Evolutionary conservation across 148 eudicot species (phyloP).

Genomic region (Polygonum maritimum): DNA sequence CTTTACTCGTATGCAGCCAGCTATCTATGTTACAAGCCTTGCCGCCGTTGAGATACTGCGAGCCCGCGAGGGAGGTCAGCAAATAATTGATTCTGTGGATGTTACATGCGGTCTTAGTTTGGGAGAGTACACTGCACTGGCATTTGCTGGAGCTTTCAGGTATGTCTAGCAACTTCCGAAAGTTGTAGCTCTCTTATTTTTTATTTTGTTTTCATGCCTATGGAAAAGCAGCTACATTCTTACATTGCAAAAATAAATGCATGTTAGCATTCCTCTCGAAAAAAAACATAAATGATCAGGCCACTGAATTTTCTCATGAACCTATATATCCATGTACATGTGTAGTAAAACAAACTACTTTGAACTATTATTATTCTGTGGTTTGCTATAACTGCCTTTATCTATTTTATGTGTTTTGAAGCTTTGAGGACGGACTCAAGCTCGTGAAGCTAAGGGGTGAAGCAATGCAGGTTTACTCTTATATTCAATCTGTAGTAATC

Average conservation of each 20-base stretch:
- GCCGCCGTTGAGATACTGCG: slow-evolving; percentile 92
- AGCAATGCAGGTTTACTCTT: slow-evolving; percentile 69
- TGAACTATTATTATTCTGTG: background rate
- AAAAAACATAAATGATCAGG: background rate
- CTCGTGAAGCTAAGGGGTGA: slow-evolving; percentile 90
- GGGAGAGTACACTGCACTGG: slow-evolving; percentile 97
- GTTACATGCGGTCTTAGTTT: slow-evolving; percentile 93
- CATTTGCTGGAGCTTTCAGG: slow-evolving; percentile 97
- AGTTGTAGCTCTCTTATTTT: background rate
- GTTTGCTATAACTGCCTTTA: background rate
- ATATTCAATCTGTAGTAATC: background rate
- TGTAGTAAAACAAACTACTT: background rate
- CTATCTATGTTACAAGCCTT: slow-evolving; percentile 83
- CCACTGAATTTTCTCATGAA: background rate
- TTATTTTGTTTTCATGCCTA: background rate
- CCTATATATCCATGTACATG: background rate
- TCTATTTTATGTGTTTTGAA: slow-evolving; percentile 13
- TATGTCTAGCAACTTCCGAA: slow-evolving; percentile 16
- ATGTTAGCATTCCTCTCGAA: background rate
- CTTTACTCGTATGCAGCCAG: slow-evolving; percentile 51
- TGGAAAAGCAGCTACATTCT: background rate
- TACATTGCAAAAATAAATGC: background rate
- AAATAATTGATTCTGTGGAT: slow-evolving; percentile 83
- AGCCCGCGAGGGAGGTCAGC: slow-evolving; percentile 91
- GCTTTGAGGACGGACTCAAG: slow-evolving; percentile 97